phyloP scores from a whole-genome alignment of 179 eudicot species.

The Amaranthus tricolor region DNA sequence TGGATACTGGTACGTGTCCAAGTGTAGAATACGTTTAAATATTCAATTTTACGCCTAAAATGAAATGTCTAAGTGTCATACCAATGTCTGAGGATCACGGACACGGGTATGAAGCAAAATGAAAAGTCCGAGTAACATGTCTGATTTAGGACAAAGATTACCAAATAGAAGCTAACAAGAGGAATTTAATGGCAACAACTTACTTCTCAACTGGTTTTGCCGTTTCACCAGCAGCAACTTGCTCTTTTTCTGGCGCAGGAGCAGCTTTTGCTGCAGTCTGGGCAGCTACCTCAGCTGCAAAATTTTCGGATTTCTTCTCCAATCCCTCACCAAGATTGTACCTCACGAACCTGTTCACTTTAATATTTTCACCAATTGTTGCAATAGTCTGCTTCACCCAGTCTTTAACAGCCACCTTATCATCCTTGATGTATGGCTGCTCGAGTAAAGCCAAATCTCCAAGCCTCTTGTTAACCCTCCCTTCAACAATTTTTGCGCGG shows the following conservation, averaged over 20 bases:
- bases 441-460: slow-evolving; percentile 89
- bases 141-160: not conserved
- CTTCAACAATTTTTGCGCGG: slow-evolving; percentile 85
- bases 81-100: no score
- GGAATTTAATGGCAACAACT: slow-evolving; percentile 25
- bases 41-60: no score
- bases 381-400: slow-evolving; percentile 93
- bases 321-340: slow-evolving; percentile 92
- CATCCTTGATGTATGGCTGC: slow-evolving; percentile 91
- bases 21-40: no score
- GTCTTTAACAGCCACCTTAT: slow-evolving; percentile 79
- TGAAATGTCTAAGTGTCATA: no score
- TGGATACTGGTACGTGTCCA: no score
- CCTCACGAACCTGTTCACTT: slow-evolving; percentile 76
- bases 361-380: slow-evolving; percentile 87
- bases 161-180: not conserved
- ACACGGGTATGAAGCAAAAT: no score
- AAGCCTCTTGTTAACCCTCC: slow-evolving; percentile 83
- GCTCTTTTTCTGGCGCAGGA: slow-evolving; percentile 42
- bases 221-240: slow-evolving; percentile 56
- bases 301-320: slow-evolving; percentile 82
- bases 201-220: slow-evolving; percentile 58
- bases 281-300: slow-evolving; percentile 99
- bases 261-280: slow-evolving; percentile 74
- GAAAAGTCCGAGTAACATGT: no score